A percentile compares a stretch with the other conserved stretches of the same genome.
These are phyloP conservation scores for Boletellus ananas DNA, from an alignment of 768 basidiomycete genomes.

Conservation along the genomic window DNA sequence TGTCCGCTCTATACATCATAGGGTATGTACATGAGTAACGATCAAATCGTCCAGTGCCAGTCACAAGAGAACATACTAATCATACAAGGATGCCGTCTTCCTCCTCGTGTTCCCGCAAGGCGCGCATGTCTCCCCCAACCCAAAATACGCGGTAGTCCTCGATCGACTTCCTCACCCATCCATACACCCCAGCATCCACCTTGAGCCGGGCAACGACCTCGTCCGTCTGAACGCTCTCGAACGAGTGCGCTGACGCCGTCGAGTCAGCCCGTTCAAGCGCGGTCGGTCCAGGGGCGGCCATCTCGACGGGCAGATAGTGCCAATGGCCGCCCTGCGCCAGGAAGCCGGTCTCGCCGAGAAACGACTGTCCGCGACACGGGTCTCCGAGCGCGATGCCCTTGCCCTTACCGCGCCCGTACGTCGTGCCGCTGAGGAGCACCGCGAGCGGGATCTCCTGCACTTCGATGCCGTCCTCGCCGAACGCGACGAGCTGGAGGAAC, in stretches of 20 bases:
- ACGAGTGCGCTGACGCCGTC: slow-evolving; percentile 42
- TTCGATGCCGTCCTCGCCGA: slow-evolving; percentile 71
- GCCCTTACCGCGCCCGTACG: slow-evolving; percentile 34
- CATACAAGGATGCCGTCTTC: slow-evolving; percentile 31
- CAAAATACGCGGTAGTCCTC: slow-evolving; percentile 82
- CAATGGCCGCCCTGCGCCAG: slow-evolving; percentile 47
- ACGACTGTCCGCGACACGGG: slow-evolving; percentile 51
- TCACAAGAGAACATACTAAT: not conserved
- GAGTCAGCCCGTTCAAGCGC: slow-evolving; percentile 44
- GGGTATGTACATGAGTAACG: not conserved
- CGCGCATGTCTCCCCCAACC: slow-evolving; percentile 58
- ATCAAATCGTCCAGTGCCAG: not conserved
- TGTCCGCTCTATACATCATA: not conserved
- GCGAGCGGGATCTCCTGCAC: slow-evolving; percentile 62
- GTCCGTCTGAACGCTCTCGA: slow-evolving; percentile 50
- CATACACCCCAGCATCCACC: slow-evolving; percentile 67
- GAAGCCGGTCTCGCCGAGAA: slow-evolving; percentile 58
- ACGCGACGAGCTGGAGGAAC: slow-evolving; percentile 65
- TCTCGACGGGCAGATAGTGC: slow-evolving; percentile 30
- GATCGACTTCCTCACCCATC: slow-evolving; percentile 68
- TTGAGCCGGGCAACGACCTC: slow-evolving; percentile 45
- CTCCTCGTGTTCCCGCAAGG: slow-evolving; percentile 21
- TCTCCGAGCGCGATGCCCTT: slow-evolving; percentile 46
- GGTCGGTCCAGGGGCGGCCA: slow-evolving; percentile 6
- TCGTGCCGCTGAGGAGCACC: slow-evolving; percentile 32